Percentiles rank a stretch among this genome's conserved stretches.
These are phyloP conservation scores for Cercospora janseana DNA, from an alignment of 2,329 filamentous ascomycete genomes.

Conservation along the genomic window DNA sequence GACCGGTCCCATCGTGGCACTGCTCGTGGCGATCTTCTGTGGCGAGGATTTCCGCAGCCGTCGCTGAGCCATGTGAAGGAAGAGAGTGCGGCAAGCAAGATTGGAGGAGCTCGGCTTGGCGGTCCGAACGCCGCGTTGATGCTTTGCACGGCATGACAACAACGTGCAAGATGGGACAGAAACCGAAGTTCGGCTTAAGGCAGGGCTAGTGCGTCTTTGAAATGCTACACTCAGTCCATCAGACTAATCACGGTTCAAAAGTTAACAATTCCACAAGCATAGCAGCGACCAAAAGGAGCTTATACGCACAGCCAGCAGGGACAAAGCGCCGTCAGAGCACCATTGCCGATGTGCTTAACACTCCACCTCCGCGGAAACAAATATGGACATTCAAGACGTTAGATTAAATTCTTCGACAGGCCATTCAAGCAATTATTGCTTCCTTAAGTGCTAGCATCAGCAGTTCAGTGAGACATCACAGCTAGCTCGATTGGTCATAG, in stretches of 20 bases:
- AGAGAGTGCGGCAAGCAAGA: neutral
- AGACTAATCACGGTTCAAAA: too few relatives aligned
- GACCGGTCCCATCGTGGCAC: neutral
- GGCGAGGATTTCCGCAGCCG: too few relatives aligned
- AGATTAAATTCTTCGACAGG: slow-evolving; percentile 53
- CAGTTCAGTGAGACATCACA: slow-evolving; percentile 56
- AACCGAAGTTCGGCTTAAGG: neutral
- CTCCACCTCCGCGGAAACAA: neutral
- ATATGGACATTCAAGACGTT: neutral
- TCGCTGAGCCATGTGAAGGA: too few relatives aligned
- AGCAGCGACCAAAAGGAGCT: too few relatives aligned
- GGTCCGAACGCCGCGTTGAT: neutral
- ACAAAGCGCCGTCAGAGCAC: too few relatives aligned
- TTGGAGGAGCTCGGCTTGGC: neutral
- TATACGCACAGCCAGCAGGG: too few relatives aligned
- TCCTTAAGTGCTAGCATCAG: slow-evolving; percentile 67
- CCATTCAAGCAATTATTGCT: slow-evolving; percentile 58
- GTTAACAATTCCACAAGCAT: too few relatives aligned
- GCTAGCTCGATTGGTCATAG: slow-evolving; percentile 46
- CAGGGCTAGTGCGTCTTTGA: slow-evolving; percentile 3
- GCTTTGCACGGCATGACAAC: neutral
- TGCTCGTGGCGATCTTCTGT: neutral
- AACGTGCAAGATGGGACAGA: slow-evolving; percentile 4
- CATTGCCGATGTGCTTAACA: too few relatives aligned
- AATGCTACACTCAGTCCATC: neutral